Evolutionary conservation across 2,329 filamentous ascomycete species (phyloP), one percentile per base, ranked within the genome.

Genomic region (Claviceps digitariae): DNA sequence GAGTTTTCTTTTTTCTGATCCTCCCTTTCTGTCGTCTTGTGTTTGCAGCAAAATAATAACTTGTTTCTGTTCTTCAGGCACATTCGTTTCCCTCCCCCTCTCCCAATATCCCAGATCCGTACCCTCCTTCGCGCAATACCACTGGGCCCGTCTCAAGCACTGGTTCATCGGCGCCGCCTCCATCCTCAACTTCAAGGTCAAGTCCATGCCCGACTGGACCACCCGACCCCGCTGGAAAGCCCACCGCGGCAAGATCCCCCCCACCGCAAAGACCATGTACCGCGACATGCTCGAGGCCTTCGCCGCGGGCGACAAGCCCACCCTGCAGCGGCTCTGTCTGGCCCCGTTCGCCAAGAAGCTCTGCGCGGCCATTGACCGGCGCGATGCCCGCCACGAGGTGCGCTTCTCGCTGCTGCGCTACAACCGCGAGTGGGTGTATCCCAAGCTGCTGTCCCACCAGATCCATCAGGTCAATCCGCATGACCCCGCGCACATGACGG

Each of bases 201-300:
- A 67, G 36, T 78, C 76, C 27, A 76, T 74, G 69, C 69, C 70
- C 25, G 61, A 58, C 53, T 64, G 72, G 58, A 64, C 72, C 51
- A 66, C 65, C 34, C 67, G 66, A 21, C 72, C 73, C 13, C 62
- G 60, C n/a, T 73, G 74, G 62, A 71, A 74, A 60, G 62, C 74
- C 27, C 59, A 66, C 27, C 70, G 70, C 15, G 58, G 66, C 23
- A 62, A 66, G 51, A 68, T 79, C 48, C 64, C 72, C 9, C 74
- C 79, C 1, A 73, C 74, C 1, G 83, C 82, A 34, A 74, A 78
- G 60, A 73, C 71, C 21, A 69, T 86, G 61, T 82, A 87, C 65
- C 68, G 70, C 51, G 68, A 77, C 58, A 78, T 87, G 73, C 79
- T 81, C 59, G 72, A 74, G 54, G 78, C 78, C 4, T 76, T 85